A percentile compares a stretch with the other conserved stretches of the same genome.
Conservation (phyloP, 257 asterid species). For the Perilla frutescens region DNA sequence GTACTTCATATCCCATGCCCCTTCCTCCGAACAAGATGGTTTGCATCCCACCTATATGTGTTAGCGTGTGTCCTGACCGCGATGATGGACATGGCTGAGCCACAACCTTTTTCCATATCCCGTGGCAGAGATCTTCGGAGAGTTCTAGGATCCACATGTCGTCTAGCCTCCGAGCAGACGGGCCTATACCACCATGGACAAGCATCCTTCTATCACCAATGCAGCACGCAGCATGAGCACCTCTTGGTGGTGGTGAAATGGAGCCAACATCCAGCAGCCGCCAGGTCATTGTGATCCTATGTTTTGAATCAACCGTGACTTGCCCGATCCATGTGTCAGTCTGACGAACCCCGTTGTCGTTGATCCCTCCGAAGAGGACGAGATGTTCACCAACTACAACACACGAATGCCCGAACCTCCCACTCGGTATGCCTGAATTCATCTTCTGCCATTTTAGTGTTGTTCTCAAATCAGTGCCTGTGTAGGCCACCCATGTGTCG, state of each 20-base stretch:
- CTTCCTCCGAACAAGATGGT: conserved; percentile 84
- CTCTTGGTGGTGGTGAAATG: conserved; percentile 73
- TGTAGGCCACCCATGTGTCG: conserved; percentile 85
- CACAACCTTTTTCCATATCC: conserved; percentile 68
- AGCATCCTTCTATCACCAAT: conserved; percentile 62
- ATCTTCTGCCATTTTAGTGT: conserved; percentile 72
- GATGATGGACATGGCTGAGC: conserved; percentile 69
- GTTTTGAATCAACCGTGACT: conserved; percentile 46
- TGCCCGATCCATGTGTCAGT: conserved; percentile 83
- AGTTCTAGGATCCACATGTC: conserved; percentile 82
- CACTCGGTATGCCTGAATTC: conserved; percentile 73
- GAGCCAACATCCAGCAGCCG: conserved; percentile 62
- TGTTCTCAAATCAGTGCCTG: conserved; percentile 53
- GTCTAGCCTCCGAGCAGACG: conserved; percentile 59
- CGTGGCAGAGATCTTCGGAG: conserved; percentile 60
- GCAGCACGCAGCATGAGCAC: conserved; percentile 91
- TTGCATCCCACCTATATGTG: conserved; percentile 59
- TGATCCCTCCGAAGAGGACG: conserved; percentile 90
- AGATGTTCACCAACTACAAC: conserved; percentile 59
- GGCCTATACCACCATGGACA: conserved; percentile 88
- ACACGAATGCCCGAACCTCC: conserved; percentile 91
- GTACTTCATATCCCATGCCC: conserved; percentile 74
- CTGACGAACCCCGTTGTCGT: conserved; percentile 73
- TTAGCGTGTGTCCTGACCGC: conserved; percentile 89
- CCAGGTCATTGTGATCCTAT: conserved; percentile 69